A percentile compares a stretch with the other conserved stretches of the same genome.
phyloP scores from a whole-genome alignment of 495 filamentous ascomycete species.

The Astrothelium subdiscretum region DNA sequence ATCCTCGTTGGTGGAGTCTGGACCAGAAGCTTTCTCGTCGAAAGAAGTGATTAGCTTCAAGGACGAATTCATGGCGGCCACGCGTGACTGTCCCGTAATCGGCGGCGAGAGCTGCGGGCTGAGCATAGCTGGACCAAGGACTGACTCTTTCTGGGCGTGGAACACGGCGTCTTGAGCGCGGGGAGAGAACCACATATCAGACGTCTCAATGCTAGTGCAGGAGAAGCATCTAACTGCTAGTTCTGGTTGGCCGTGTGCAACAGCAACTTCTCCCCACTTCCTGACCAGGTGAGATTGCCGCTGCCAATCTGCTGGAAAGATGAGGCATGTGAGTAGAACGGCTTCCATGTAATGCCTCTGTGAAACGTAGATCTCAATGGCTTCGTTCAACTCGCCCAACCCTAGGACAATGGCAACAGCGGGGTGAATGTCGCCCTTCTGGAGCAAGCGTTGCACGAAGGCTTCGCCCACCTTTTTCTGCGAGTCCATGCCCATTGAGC shows the following conservation, averaged over 20 bases:
- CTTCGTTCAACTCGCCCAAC: constrained; percentile 85
- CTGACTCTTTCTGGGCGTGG: constrained; percentile 27
- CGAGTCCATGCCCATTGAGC: constrained; percentile 67
- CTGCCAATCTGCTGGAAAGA: constrained; percentile 63
- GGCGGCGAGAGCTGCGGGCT: constrained; percentile 34
- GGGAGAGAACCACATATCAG: constrained; percentile 77
- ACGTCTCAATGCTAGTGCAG: constrained; percentile 30
- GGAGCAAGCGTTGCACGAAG: constrained; percentile 81
- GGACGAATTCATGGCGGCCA: constrained; percentile 58
- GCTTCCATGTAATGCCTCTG: constrained; percentile 88
- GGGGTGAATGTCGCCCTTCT: constrained; percentile 82
- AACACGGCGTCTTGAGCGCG: constrained; percentile 51
- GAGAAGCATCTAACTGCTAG: constrained; percentile 75
- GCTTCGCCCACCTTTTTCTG: constrained; percentile 85
- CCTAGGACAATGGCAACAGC: constrained; percentile 85
- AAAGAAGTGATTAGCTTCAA: constrained; percentile 92
- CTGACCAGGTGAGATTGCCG: constrained; percentile 75
- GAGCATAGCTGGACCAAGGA: constrained; percentile 17
- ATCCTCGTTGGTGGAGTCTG: constrained; percentile 50
- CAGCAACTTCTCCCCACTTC: constrained; percentile 90
- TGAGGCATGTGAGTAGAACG: constrained; percentile 63
- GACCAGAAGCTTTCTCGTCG: constrained; percentile 17
- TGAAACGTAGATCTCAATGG: constrained; percentile 91
- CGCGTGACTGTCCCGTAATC: constrained; percentile 19
- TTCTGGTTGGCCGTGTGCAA: constrained; percentile 74